These are phyloP conservation scores for Bipolaris zeicola DNA, from an alignment of 2,329 filamentous ascomycete genomes.

Conservation along the genomic window DNA sequence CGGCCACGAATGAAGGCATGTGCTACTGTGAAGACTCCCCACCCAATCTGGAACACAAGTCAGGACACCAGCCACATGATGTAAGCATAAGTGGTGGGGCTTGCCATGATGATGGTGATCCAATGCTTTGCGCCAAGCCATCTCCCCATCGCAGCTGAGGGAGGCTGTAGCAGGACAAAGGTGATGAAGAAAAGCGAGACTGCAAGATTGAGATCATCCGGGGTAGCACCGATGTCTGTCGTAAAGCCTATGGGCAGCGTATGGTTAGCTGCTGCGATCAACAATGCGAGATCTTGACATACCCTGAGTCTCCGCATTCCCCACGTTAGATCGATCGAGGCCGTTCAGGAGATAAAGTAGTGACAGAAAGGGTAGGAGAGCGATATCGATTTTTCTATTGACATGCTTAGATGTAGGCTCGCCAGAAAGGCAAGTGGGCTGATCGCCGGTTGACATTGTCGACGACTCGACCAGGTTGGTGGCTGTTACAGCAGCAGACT, in stretches of 20 bases:
- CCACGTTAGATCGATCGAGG: conserved; percentile 32
- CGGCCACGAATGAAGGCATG: conserved; percentile 30
- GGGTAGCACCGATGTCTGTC: conserved; percentile 26
- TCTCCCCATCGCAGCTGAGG: conserved; percentile 26
- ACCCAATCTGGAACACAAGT: conserved; percentile 24
- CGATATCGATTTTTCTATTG: conserved; percentile 30
- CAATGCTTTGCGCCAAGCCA: conserved; percentile 30
- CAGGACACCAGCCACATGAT: background rate
- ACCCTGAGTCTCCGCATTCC: conserved; percentile 37
- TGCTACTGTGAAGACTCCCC: conserved; percentile 31
- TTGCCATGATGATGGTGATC: conserved; percentile 27
- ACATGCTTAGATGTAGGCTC: conserved; percentile 11
- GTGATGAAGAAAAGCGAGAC: conserved; percentile 34
- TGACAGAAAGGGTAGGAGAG: conserved; percentile 27
- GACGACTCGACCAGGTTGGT: background rate
- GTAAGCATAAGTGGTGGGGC: background rate
- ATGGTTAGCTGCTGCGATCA: conserved; percentile 2
- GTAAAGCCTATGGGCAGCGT: conserved; percentile 23
- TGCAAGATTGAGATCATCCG: conserved; percentile 32
- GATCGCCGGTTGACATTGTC: background rate
- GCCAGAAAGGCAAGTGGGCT: background rate
- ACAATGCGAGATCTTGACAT: background rate
- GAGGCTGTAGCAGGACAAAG: conserved; percentile 32
- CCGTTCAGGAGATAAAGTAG: conserved; percentile 33
- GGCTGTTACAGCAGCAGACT: background rate